A percentile compares a stretch with the other conserved stretches of the same genome.
These are phyloP conservation scores for Kitagawia praeruptora DNA, from an alignment of 129 eudicot genomes.

Conservation along the genomic window DNA sequence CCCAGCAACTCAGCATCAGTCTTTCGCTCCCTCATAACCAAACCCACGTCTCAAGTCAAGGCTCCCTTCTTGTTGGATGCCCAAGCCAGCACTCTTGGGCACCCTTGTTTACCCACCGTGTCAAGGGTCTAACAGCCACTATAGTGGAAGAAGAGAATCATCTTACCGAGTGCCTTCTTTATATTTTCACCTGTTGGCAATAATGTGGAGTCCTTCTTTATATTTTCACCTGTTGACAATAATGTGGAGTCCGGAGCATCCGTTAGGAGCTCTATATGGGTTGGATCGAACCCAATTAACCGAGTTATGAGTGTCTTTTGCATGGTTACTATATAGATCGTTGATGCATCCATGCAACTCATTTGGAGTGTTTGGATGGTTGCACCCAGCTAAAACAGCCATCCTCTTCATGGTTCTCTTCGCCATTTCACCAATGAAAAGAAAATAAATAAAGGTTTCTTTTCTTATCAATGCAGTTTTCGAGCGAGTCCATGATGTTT, in stretches of 20 bases:
- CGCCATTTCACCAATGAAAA: not conserved
- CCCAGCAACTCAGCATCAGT: too few relatives aligned
- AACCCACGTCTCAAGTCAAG: too few relatives aligned
- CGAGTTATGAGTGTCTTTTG: conserved; percentile 37
- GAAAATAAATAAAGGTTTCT: too few relatives aligned
- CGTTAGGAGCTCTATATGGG: conserved; percentile 38
- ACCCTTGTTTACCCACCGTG: too few relatives aligned
- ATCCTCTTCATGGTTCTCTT: conserved; percentile 35
- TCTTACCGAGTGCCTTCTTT: conserved; percentile 46
- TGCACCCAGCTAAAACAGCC: conserved; percentile 85
- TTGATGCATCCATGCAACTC: conserved; percentile 88
- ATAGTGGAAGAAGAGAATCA: conserved; percentile 79
- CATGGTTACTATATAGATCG: conserved; percentile 74
- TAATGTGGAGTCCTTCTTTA: conserved; percentile 34
- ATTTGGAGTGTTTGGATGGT: conserved; percentile 63
- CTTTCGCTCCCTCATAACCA: too few relatives aligned
- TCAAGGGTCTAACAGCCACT: too few relatives aligned
- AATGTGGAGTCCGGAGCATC: conserved; percentile 42
- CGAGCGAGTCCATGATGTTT: not conserved
- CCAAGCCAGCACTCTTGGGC: too few relatives aligned
- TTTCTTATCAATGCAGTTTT: not conserved
- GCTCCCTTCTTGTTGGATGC: too few relatives aligned
- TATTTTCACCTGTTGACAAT: conserved; percentile 77
- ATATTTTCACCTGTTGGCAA: conserved; percentile 82
- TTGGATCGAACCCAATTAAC: conserved; percentile 47